Base-by-base conservation (phyloP, 352 stramenopile species). In the Phytopythium boreale region DNA sequence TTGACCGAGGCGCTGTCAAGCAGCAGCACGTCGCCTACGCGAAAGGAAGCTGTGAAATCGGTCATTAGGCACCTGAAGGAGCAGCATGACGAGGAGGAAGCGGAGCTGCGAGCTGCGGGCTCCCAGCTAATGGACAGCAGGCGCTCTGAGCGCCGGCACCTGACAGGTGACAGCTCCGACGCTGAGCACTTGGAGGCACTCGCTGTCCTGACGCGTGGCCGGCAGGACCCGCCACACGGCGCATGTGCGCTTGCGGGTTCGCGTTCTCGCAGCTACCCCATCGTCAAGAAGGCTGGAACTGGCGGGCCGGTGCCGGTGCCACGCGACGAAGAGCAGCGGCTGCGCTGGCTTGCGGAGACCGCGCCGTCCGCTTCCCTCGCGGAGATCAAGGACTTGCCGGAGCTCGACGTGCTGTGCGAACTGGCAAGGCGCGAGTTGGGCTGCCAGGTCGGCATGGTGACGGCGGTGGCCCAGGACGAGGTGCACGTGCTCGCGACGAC, bases 321-420 rank as follows among this genome's bases (percentile, higher is more conserved):
- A 1, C 26, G 24, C 50, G 50, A 56, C 7, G 51, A 43, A 24
- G 27, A 57, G n/a, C 27, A 57, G 17, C 51, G 51, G 20, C 17
- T 57, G 51, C 51, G 29, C 8, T 56, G 50, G 50, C 24, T 56
- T 19, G 26, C 26, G 26, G 14, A 7, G 31, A 1, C 20, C 15
- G 50, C 24, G 15, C 29, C 29, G 43, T 50, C 43, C 43, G 43
- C 4, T 17, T 34, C 51, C 4, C 29, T 43, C 27, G 9, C 66
- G 17, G 61, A 73, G 31, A 75, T 89, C 43, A 75, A 67, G 64
- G 67, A 82, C 56, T 68, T 81, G 19, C 72, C 79, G 3, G 83
- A 92, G 51, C 74, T 92, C n/a, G 70, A 77, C n/a, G 61, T 89
- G 46, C 71, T 92, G 41, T 92, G 83, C 57, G 66, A 77, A 14